Evolutionary conservation across 2,329 filamentous ascomycete genomes (phyloP).

Genomic region (Cytospora paraplurivora): DNA sequence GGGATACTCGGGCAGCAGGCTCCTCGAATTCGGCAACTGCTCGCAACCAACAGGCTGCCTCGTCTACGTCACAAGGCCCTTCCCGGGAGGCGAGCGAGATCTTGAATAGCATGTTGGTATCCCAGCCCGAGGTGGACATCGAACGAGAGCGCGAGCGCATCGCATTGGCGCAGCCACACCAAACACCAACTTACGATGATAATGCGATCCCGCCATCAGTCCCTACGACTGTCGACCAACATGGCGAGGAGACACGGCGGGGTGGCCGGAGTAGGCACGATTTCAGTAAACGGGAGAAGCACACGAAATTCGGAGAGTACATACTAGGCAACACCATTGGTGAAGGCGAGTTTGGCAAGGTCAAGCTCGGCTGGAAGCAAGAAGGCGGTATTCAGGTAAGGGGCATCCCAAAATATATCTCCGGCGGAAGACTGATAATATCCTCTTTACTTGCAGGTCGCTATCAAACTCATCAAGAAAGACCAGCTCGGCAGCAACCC

Average conservation of each 20-base stretch:
- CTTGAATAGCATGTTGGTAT: conserved; percentile 74
- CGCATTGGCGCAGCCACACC: conserved; percentile 57
- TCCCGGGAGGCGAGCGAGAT: conserved; percentile 78
- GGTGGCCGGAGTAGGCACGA: conserved; percentile 61
- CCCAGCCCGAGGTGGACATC: conserved; percentile 73
- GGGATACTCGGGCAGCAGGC: conserved; percentile 40
- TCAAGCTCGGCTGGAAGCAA: conserved; percentile 97
- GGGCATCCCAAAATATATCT: conserved; percentile 26
- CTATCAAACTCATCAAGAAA: conserved; percentile 95
- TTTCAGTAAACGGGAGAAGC: conserved; percentile 65
- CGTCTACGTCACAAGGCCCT: conserved; percentile 59
- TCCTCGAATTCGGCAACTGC: conserved; percentile 47
- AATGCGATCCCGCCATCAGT: conserved; percentile 50
- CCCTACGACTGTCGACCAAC: conserved; percentile 45
- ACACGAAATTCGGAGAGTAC: conserved; percentile 92
- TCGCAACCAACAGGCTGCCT: conserved; percentile 47
- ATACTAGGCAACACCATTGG: conserved; percentile 94
- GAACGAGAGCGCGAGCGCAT: conserved; percentile 71
- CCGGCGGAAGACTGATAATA: conserved; percentile 1
- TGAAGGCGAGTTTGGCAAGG: conserved; percentile 97
- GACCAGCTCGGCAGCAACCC: conserved; percentile 89
- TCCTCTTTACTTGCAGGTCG: conserved; percentile 60
- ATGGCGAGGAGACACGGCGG: conserved; percentile 48
- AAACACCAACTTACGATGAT: conserved; percentile 44
- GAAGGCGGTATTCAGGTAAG: conserved; percentile 81